These are phyloP conservation scores for Epichloe scottii DNA, from an alignment of 2,329 filamentous ascomycete species.

Conservation along the genomic window DNA sequence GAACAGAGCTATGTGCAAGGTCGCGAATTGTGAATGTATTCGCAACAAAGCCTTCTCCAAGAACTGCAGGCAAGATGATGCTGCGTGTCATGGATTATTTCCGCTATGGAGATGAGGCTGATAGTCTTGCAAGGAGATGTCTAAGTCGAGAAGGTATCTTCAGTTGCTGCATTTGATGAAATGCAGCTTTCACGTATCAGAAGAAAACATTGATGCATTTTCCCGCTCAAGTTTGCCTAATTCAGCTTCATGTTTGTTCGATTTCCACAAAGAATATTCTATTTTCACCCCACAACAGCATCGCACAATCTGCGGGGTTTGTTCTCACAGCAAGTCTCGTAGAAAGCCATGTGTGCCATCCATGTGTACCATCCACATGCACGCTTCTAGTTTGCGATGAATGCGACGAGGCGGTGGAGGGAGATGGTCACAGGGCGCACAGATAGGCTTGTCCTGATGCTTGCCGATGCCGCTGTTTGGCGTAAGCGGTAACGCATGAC, in stretches of 20 bases:
- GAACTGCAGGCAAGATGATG: too few relatives aligned
- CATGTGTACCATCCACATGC: too few relatives aligned
- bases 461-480: not conserved
- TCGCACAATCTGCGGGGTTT: too few relatives aligned
- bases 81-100: too few relatives aligned
- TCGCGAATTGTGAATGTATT: too few relatives aligned
- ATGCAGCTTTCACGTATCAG: constrained; percentile 7
- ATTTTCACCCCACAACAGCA: too few relatives aligned
- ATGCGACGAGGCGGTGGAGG: not conserved
- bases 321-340: too few relatives aligned
- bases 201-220: constrained; percentile 11
- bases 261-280: too few relatives aligned
- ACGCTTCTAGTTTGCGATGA: not conserved
- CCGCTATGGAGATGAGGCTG: too few relatives aligned
- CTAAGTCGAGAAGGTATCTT: constrained; percentile 16
- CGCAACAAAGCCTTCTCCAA: too few relatives aligned
- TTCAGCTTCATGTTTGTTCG: constrained; percentile 10
- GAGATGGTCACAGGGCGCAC: not conserved
- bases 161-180: constrained; percentile 9
- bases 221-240: constrained; percentile 17
- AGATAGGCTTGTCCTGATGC: not conserved
- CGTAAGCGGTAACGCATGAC: not conserved
- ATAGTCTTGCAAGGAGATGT: constrained; percentile 12
- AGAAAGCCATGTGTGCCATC: too few relatives aligned
- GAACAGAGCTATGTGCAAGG: too few relatives aligned